phyloP scores from a whole-genome alignment of 495 filamentous ascomycete genomes.

The Neurospora sp. region DNA sequence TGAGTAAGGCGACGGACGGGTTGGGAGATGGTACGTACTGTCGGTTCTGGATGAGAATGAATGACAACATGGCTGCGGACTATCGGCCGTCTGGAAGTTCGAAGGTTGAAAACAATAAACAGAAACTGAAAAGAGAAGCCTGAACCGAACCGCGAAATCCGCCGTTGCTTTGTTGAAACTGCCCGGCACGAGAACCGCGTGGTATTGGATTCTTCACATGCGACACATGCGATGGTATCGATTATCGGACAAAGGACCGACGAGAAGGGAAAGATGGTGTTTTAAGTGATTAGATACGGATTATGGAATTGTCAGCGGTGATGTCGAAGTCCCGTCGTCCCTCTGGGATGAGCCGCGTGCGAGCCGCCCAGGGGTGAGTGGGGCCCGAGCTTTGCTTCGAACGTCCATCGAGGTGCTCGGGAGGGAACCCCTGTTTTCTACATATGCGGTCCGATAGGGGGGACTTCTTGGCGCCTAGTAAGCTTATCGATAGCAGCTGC shows the following conservation, averaged over 20 bases:
- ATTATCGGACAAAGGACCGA: background rate
- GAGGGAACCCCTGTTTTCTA: background rate
- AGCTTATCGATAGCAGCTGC: background rate
- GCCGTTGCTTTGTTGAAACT: background rate
- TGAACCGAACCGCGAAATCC: background rate
- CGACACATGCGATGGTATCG: background rate
- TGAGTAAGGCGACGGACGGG: background rate
- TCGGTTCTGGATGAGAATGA: conserved; percentile 93
- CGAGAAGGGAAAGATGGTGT: background rate
- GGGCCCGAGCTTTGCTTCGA: background rate
- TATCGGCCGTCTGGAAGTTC: background rate
- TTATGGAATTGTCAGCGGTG: background rate
- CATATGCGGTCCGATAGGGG: background rate
- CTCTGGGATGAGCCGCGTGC: background rate
- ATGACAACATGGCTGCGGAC: conserved; percentile 56
- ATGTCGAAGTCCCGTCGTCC: background rate
- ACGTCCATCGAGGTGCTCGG: background rate
- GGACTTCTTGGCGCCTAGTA: background rate
- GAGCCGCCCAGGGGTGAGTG: background rate
- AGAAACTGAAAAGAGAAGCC: background rate
- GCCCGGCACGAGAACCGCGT: background rate
- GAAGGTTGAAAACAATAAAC: background rate
- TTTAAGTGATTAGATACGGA: background rate
- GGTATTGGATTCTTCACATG: background rate
- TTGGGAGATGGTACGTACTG: conserved; percentile 46